Conservation (phyloP, 768 basidiomycete species). For the Gymnopilus junonius region DNA sequence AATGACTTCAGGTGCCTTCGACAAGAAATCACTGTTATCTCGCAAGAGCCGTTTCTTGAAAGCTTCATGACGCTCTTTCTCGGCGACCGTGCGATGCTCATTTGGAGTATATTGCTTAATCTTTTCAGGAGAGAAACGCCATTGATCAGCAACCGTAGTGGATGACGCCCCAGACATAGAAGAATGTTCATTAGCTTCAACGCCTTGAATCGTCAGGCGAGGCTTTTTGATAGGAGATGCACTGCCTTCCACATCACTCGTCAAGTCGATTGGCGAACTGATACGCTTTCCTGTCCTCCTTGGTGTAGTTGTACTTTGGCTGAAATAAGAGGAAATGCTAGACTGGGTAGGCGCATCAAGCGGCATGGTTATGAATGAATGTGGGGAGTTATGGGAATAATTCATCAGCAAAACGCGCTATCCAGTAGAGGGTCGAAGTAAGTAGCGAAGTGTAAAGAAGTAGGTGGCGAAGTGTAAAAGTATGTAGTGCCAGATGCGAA, state of each 20-base stretch:
- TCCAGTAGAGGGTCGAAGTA: neutral
- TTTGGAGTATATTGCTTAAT: constrained; percentile 23
- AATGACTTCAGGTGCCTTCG: constrained; percentile 17
- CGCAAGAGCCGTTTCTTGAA: constrained; percentile 55
- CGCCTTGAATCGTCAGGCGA: constrained; percentile 18
- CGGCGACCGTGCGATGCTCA: constrained; percentile 26
- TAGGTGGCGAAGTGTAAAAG: neutral
- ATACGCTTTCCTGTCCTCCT: constrained; percentile 34
- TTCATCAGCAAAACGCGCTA: neutral
- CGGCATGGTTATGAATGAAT: constrained; percentile 20
- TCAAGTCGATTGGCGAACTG: constrained; percentile 56
- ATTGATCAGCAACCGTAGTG: constrained; percentile 38
- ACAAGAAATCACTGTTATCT: constrained; percentile 45
- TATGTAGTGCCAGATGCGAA: neutral
- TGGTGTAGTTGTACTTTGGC: constrained; percentile 25
- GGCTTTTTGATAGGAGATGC: constrained; percentile 35
- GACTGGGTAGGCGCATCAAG: constrained; percentile 30
- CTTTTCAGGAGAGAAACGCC: constrained; percentile 47
- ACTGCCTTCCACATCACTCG: constrained; percentile 41
- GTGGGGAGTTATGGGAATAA: neutral
- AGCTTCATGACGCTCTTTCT: constrained; percentile 41
- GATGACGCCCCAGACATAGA: constrained; percentile 7
- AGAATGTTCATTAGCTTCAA: neutral
- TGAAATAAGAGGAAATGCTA: constrained; percentile 46
- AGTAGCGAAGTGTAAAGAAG: neutral